Base-by-base conservation (phyloP, 495 filamentous ascomycete genomes). In the Xylaria scruposa region DNA sequence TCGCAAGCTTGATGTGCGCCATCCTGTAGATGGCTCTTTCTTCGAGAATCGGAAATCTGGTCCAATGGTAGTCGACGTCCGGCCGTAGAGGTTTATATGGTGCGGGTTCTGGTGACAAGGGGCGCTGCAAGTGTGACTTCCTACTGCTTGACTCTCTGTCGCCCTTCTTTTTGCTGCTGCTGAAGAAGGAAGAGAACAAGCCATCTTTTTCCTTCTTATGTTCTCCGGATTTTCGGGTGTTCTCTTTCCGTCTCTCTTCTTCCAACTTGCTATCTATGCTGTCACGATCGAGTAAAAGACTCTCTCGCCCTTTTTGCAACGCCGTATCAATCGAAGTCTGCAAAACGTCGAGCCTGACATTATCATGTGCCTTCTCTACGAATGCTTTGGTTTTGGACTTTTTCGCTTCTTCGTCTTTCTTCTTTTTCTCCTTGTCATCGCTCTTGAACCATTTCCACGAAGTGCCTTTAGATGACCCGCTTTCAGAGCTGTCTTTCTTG, bases 1-100 rank as follows among this genome's bases (percentile, higher is more conserved):
- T 99, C 4, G 96, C 96, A 65, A 99, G 91, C 81, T 99, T 99
- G 82, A 98, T 95, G 80, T 99, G 96, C 15, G 96, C 96, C 91
- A 99, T 97, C 65, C 96, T 88, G 78, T 99, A 99, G 70, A 99
- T 99, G 42, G 96, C 97, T 59, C 97, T 87, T 82, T 99, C 96
- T 82, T 98, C 96, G 58, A 98, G 85, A 70, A 99, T 95, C 1
- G 94, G 92, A 76, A 99, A 99, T 47, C 96, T 88, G 4, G 94
- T 97, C 93, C 95, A 99, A 72, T 94, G 91, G 81, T 95, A 98
- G 82, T 98, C 95, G 73, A 97, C 83, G 79, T 98, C 97, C 21
- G 95, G 90, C 71, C 89, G 90, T 60, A 97, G 87, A 33, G 89
- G 85, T 64, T 88, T 87, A 63, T 89, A 86, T 24, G 87, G 84